Conservation (phyloP, 257 asterid genomes). For the Solanum tarijense region DNA sequence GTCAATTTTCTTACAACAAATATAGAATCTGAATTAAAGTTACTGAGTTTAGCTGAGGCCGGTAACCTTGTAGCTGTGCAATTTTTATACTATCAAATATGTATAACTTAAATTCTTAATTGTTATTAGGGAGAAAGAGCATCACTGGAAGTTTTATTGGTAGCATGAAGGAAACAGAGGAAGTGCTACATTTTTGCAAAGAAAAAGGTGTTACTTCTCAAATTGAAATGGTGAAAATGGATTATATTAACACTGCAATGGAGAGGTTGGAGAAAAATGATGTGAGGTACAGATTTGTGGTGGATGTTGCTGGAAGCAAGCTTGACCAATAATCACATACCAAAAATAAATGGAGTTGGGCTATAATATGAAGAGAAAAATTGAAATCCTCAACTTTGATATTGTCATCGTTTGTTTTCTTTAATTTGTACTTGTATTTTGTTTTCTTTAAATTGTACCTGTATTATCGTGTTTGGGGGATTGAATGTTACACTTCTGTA, state of each 20-base stretch:
- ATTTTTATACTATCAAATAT: neutral
- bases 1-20: neutral
- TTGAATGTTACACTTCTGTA: neutral
- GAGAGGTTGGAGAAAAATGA: conserved; percentile 90
- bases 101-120: neutral
- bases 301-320: conserved; percentile 86
- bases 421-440: neutral
- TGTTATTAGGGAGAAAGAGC: conserved; percentile 54
- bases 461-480: neutral
- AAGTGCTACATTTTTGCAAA: conserved; percentile 87
- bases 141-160: conserved; percentile 90
- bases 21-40: neutral
- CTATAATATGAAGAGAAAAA: neutral
- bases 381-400: neutral
- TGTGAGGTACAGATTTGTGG: conserved; percentile 81
- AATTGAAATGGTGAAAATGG: conserved; percentile 84
- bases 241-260: conserved; percentile 67
- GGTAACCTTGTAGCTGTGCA: rapidly evolving
- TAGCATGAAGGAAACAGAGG: conserved; percentile 80
- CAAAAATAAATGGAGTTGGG: neutral
- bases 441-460: neutral
- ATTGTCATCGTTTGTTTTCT: neutral
- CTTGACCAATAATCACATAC: conserved; percentile 23
- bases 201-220: conserved; percentile 55
- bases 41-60: neutral